Evolutionary conservation across 768 basidiomycete species (phyloP), one percentile per base, ranked within the genome.

Genomic region (Porpolomopsis calyptriformis): DNA sequence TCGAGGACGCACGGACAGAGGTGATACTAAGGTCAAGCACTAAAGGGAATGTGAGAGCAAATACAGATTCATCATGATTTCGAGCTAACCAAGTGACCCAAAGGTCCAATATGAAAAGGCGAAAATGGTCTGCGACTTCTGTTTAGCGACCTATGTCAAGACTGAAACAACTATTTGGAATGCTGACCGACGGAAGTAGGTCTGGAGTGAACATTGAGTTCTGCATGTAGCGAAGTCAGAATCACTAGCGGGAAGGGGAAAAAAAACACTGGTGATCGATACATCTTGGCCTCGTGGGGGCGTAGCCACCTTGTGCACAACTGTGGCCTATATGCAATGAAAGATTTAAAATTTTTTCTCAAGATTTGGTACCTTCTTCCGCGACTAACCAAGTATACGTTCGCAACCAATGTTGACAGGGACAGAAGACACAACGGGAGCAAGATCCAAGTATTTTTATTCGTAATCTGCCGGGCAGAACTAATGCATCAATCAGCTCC

Each of bases 41-140:
- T 72, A 40, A 20, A 31, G 12, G 2, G 29, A n/a, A 35, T 48
- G 26, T 26, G 45, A 4, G 18, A 11, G 14, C 16, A 16, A 19
- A 20, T 40, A n/a, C 19, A 20, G 9, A 24, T 12, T 16, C 23
- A n/a, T 14, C 23, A 24, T 12, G 29, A 33, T n/a, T 4, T 19
- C 29, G 11, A 14, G 11, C 61, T 23, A 46, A 71, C 72, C 56
- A 23, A 72, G 43, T 20, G 68, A 68, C 4, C 66, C 70, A 49
- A 68, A 64, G 19, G 71, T 66, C 70, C 70, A 74, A 43, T 68
- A 67, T 0, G 68, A 63, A 53, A 73, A 73, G 3, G 69, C 64
- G 19, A 68, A 53, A 3, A 67, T 57, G 10, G 67, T 68, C 70
- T 70, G 36, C 20, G 33, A 40, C 20, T 48, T 43, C 26, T 11